Evolutionary conservation across 2,329 filamentous ascomycete genomes (phyloP).

Genomic region (Paracoccidioides brasiliensis): DNA sequence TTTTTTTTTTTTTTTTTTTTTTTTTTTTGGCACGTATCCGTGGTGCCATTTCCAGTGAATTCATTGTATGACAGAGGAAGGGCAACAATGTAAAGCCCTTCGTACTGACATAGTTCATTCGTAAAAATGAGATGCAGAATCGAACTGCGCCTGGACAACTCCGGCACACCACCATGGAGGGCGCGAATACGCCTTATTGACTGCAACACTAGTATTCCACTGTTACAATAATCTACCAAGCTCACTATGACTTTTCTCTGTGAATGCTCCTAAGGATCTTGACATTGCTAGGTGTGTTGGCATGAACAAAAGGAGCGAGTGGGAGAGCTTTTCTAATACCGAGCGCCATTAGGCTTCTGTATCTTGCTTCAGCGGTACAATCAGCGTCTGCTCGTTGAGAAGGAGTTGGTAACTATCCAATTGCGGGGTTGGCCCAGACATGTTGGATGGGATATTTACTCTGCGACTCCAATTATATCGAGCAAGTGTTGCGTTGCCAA

Average conservation of each 20-base stretch:
- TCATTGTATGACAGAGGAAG: conserved; percentile 45
- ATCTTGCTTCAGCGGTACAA: conserved; percentile 50
- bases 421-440: conserved; percentile 36
- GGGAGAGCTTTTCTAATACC: conserved; percentile 44
- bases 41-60: conserved; percentile 39
- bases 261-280: conserved; percentile 26
- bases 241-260: conserved; percentile 31
- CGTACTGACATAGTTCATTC: conserved; percentile 11
- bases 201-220: conserved; percentile 36
- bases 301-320: conserved; percentile 40
- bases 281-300: conserved; percentile 29
- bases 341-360: conserved; percentile 49
- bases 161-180: conserved; percentile 33
- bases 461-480: conserved; percentile 36
- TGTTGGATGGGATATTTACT: conserved; percentile 34
- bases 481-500: conserved; percentile 39
- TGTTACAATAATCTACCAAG: conserved; percentile 50
- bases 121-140: conserved; percentile 11
- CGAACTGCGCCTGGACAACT: conserved; percentile 37
- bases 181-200: conserved; percentile 38
- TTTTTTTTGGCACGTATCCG: conserved; percentile 49
- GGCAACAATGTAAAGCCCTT: conserved; percentile 34
- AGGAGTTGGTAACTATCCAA: conserved; percentile 37
- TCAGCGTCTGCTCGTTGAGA: conserved; percentile 38
- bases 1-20: too few relatives aligned